phyloP scores from a whole-genome alignment of 345 rosid species.

The Pugionium cornutum region DNA sequence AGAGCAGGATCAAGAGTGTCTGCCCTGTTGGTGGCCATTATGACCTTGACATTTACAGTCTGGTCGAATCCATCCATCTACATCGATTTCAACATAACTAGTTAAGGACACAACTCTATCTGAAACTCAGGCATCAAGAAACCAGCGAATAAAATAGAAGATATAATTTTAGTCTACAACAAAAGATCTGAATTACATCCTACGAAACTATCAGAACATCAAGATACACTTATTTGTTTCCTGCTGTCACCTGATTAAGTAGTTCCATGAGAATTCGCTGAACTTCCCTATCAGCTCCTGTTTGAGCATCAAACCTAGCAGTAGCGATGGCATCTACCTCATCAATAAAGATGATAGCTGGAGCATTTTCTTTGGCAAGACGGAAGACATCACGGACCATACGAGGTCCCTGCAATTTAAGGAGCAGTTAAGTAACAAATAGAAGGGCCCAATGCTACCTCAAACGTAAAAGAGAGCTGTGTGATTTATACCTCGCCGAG shows the following conservation, averaged over 20 bases:
- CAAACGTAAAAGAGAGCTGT: neutral
- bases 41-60: conserved; percentile 95
- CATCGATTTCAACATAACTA: conserved; percentile 31
- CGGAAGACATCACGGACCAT: conserved; percentile 99
- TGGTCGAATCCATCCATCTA: conserved; percentile 95
- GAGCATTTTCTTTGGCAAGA: conserved; percentile 98
- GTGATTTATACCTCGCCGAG: conserved; percentile 74
- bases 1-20: conserved; percentile 99
- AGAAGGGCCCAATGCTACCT: neutral
- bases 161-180: neutral
- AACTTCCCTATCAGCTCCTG: conserved; percentile 99
- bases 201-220: neutral
- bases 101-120: conserved; percentile 16
- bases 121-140: conserved; percentile 10
- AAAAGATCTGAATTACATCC: neutral
- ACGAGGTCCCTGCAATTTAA: conserved; percentile 76
- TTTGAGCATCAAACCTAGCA: conserved; percentile 99
- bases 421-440: neutral
- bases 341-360: conserved; percentile 95
- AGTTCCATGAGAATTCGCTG: conserved; percentile 97
- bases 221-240: conserved; percentile 11
- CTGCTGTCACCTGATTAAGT: conserved; percentile 70
- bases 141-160: neutral
- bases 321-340: conserved; percentile 99
- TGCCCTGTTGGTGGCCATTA: conserved; percentile 96